Conservation (phyloP, 2,329 filamentous ascomycete genomes). For the Chrysoporthe puriensis region DNA sequence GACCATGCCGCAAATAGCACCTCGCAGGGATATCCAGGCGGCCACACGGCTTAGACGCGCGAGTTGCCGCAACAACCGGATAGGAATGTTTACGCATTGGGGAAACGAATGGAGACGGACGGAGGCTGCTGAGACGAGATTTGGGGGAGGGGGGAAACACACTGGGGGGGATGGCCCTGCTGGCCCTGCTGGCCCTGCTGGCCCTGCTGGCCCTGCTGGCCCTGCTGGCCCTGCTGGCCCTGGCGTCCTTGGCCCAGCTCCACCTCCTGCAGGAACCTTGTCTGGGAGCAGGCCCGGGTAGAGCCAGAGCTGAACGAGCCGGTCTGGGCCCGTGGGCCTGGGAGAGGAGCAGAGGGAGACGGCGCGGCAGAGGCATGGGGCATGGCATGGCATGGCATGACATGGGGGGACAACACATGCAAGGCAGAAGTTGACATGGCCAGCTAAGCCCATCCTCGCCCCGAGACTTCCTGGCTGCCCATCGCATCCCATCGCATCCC, state of each 20-base stretch:
- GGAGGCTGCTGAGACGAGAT: neutral
- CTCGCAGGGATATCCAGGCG: neutral
- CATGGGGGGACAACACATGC: neutral
- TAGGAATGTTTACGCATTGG: slow-evolving; percentile 10
- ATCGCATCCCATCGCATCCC: neutral
- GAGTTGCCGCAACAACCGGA: slow-evolving; percentile 18
- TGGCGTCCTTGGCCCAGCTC: neutral
- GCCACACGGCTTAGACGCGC: slow-evolving; percentile 4
- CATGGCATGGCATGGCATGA: neutral
- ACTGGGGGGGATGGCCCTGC: neutral
- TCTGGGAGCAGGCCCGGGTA: neutral
- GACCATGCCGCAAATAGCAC: neutral
- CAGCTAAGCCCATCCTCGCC: neutral
- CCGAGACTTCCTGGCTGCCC: neutral
- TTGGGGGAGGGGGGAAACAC: no score
- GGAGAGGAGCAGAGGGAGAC: neutral
- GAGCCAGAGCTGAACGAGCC: neutral
- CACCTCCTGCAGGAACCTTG: slow-evolving; percentile 12
- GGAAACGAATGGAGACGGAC: slow-evolving; percentile 1
- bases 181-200: neutral
- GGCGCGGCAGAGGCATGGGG: neutral
- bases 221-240: neutral
- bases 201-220: neutral
- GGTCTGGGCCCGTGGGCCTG: neutral
- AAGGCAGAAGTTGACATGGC: neutral